Base-by-base conservation (phyloP, 2,329 filamentous ascomycete species). In the Hymenoscyphus repandus region DNA sequence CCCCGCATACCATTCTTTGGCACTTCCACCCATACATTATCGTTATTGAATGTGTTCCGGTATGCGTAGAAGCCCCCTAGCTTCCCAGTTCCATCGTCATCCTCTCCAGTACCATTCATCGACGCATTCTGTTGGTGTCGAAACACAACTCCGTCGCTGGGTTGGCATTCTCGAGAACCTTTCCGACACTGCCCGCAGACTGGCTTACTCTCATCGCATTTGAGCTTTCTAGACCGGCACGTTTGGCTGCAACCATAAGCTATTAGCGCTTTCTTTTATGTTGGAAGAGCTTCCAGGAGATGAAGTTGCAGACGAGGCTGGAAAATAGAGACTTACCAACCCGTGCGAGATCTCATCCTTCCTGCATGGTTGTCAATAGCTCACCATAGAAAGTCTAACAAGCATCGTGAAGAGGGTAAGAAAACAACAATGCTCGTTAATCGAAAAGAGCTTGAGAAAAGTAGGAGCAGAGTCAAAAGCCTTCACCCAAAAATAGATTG, bases 41-140 rank as follows among this genome's bases (percentile, higher is more conserved):
- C 71, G 52, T 79, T 73, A 51, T 76, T 72, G 59, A 85, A 85
- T 2, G 80, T 83, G 66, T 84, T 81, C 62, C 81, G 82, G 66
- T 85, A 84, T 20, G 79, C 79, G 63, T 83, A 85, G 64, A 84
- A 85, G 15, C 77, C 75, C 54, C 78, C 79, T 54, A 84, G 67
- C 39, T 68, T 66, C 12, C 62, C 66, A 51, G 64, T 63, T 10
- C 62, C 58, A 11, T 73, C 70, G 4, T 67, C 67, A 30, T 32
- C 54, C 40, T 71, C 70, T 12, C 69, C 68, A 34, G 65, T 62
- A 44, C 76, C 74, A 52, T 84, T 85, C 80, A 85, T 82, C 17
- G 80, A 83, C 30, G 81, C 80, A 74, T 85, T 85, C 67, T 85
- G 82, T 62, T 85, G 81, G 65, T 86, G 82, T 49, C 82, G 77